Percentiles rank a stretch among this genome's conserved stretches.
Conservation (phyloP, 1,284 basidiomycete genomes). For the Farysia itapuensis region DNA sequence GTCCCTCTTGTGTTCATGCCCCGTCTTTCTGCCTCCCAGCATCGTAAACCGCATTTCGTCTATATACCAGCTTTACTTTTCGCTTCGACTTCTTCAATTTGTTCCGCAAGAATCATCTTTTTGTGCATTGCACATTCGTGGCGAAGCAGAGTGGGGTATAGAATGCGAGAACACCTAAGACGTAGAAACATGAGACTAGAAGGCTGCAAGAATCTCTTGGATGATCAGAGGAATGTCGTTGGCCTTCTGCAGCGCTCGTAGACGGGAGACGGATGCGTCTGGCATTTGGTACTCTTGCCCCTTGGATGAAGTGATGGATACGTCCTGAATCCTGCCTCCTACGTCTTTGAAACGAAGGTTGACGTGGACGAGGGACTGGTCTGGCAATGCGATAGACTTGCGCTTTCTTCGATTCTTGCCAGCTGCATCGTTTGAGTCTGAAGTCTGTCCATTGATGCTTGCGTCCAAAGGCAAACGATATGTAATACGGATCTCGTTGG, state of each 20-base stretch:
- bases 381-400: slow-evolving; percentile 26
- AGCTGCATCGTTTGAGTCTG: slow-evolving; percentile 2
- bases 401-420: slow-evolving; percentile 17
- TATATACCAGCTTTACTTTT: no score
- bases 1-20: slow-evolving; percentile 10
- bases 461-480: slow-evolving; percentile 31
- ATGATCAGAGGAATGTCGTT: slow-evolving; percentile 41
- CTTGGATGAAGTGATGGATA: slow-evolving; percentile 27
- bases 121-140: no score
- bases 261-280: slow-evolving; percentile 24
- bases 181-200: no score
- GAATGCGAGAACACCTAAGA: no score
- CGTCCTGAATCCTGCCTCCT: slow-evolving; percentile 33
- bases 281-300: slow-evolving; percentile 38
- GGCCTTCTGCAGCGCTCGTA: slow-evolving; percentile 28
- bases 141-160: no score
- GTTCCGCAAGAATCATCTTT: no score
- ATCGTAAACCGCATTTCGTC: no score
- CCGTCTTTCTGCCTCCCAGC: no score
- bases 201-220: slow-evolving; percentile 33
- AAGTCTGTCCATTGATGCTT: slow-evolving; percentile 5
- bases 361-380: slow-evolving; percentile 24
- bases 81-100: no score
- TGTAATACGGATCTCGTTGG: slow-evolving; percentile 30
- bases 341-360: slow-evolving; percentile 35